Evolutionary conservation across 495 filamentous ascomycete species (phyloP).

Genomic region (Mytilinidion resinicola): DNA sequence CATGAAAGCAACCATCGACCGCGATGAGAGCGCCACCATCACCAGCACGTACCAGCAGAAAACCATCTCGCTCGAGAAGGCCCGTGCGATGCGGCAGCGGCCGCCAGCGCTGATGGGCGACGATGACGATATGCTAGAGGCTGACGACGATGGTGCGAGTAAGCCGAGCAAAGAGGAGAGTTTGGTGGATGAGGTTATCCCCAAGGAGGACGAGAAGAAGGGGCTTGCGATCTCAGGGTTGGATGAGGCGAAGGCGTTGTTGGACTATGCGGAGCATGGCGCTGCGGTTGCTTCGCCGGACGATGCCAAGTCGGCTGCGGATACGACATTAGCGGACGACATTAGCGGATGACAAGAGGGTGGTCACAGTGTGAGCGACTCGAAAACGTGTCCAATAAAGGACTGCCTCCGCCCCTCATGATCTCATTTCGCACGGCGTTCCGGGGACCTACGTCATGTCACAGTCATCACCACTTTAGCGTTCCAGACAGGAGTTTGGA

Average conservation of each 20-base stretch:
- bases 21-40: conserved; percentile 70
- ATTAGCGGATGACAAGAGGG: too few relatives aligned
- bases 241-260: conserved; percentile 25
- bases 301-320: too few relatives aligned
- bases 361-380: too few relatives aligned
- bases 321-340: too few relatives aligned
- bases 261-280: conserved; percentile 20
- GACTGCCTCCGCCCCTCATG: too few relatives aligned
- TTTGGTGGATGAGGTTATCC: conserved; percentile 19
- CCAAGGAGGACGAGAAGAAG: conserved; percentile 23
- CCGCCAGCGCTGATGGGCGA: conserved; percentile 80
- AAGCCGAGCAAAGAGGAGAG: conserved; percentile 25
- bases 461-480: too few relatives aligned
- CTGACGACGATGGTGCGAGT: conserved; percentile 14
- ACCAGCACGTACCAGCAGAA: conserved; percentile 92
- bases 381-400: too few relatives aligned
- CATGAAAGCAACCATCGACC: conserved; percentile 98
- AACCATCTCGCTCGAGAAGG: conserved; percentile 83
- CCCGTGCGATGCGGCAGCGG: conserved; percentile 70
- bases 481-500: too few relatives aligned
- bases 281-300: background rate
- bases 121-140: conserved; percentile 48
- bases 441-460: too few relatives aligned
- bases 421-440: too few relatives aligned
- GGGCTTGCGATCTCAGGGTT: conserved; percentile 27